Evolutionary conservation across 2,329 filamentous ascomycete species (phyloP), one percentile per base, ranked within the genome.

Genomic region (Zymoseptoria tritici): DNA sequence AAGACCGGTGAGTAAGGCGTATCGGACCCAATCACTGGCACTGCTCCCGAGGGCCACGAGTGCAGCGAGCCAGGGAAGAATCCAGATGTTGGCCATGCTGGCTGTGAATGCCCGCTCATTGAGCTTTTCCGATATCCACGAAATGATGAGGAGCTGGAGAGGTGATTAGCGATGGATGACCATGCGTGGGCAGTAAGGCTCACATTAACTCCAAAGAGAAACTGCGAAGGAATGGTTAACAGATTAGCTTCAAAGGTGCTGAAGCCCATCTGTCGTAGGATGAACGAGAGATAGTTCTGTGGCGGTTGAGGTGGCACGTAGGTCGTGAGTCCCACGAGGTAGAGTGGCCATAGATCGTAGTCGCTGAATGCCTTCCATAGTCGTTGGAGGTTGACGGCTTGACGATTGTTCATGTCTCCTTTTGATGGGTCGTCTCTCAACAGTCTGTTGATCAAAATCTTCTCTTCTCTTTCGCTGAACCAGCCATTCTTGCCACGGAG

Each of bases 401-500:
- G 80, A 8, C 82, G 75, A 61, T 84, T 84, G 68, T 84, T 81
- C 82, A 84, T 84, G 62, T 78, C 78, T 57, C 81, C 81, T 50
- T 72, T 72, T 57, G 65, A 68, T 0, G 83, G 83, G 62, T 86
- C 85, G 52, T 87, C 85, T 1, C 85, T 80, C 0, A 85, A 74
- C 9, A 83, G 75, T 1, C 84, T 76, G 64, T 86, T 87, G 24
- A 87, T 82, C 61, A 86, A 79, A 64, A 87, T 87, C 60, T 83
- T 81, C 67, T 89, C 86, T 68, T 90, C 84, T 1, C 78, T 78
- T 68, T 88, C 86, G 2, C 76, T 78, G 21, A 66, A 66, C 62
- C 64, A 66, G 20, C 81, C 82, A 84, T 29, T 81, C 82, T 71
- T 87, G 88, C 86, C 86, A 87, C 81, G 83, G 61, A 89, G 79